These are phyloP conservation scores for Coemansia brasiliensis DNA, from an alignment of 192 early-diverging fungal species.

Conservation along the genomic window DNA sequence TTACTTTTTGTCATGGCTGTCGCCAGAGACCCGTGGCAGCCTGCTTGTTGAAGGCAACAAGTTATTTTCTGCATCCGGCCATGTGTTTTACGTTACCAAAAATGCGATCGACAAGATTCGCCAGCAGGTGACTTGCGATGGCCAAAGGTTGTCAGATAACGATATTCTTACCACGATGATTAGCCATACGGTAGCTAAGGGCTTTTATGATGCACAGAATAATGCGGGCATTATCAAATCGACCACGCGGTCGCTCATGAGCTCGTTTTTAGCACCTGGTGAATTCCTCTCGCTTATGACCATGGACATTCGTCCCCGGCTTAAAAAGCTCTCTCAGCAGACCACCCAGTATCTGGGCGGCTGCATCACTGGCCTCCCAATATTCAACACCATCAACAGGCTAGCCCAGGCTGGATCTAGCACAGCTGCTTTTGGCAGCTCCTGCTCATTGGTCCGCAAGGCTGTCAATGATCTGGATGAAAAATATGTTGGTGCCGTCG, in stretches of 20 bases:
- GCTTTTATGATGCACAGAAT: not conserved
- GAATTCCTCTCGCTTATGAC: conserved; percentile 7
- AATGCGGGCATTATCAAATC: not conserved
- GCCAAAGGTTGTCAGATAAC: conserved; percentile 11
- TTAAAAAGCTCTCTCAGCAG: not conserved
- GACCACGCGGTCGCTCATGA: not conserved
- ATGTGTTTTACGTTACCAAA: conserved; percentile 2
- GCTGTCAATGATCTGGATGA: not conserved
- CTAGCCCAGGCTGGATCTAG: not conserved
- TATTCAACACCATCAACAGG: not conserved
- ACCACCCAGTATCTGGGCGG: conserved; percentile 9
- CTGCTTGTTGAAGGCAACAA: not conserved
- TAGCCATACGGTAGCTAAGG: conserved; percentile 10
- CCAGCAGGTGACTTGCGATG: not conserved
- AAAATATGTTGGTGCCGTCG: conserved; percentile 3
- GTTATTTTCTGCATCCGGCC: not conserved
- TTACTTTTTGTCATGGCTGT: conserved; percentile 37
- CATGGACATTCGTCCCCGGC: conserved; percentile 17
- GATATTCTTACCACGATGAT: conserved; percentile 20
- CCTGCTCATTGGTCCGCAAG: not conserved
- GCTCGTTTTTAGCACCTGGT: not conserved
- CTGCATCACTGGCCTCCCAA: conserved; percentile 7
- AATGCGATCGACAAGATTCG: not conserved
- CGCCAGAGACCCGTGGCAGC: conserved; percentile 29
- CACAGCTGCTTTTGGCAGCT: not conserved